phyloP scores from a whole-genome alignment of 2,329 filamentous ascomycete species.

The Cladobotryum mycophilum region DNA sequence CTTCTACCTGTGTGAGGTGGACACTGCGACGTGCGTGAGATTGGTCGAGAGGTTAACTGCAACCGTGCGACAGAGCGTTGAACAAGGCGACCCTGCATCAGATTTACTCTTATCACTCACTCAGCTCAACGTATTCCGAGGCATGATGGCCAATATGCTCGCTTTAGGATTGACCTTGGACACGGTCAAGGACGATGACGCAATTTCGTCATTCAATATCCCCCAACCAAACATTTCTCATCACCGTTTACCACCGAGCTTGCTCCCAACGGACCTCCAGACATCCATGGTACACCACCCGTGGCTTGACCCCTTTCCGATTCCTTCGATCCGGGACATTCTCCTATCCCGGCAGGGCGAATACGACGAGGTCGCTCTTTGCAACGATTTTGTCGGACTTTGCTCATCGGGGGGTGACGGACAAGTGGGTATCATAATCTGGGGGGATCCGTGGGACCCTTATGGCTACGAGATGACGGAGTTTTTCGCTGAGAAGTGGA shows the following conservation, averaged over 20 bases:
- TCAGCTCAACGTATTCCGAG: constrained; percentile 2
- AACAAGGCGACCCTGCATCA: not conserved
- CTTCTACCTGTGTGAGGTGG: too few species aligned
- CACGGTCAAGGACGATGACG: constrained; percentile 1
- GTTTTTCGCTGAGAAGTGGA: constrained; percentile 40
- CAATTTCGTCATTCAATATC: constrained; percentile 1
- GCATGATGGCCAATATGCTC: constrained; percentile 1
- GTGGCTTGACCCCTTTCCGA: not conserved
- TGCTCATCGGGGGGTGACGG: not conserved
- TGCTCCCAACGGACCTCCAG: not conserved
- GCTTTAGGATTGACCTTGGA: constrained; percentile 1
- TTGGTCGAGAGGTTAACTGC: too few species aligned
- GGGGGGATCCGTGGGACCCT: constrained; percentile 41
- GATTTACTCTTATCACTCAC: constrained; percentile 1
- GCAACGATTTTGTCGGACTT: not conserved
- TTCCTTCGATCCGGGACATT: not conserved
- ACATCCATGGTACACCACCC: not conserved
- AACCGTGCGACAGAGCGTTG: too few species aligned
- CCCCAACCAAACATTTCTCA: not conserved
- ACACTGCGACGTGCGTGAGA: too few species aligned
- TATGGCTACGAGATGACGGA: constrained; percentile 41
- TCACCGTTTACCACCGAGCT: not conserved
- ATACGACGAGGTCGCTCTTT: not conserved
- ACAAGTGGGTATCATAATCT: constrained; percentile 34
- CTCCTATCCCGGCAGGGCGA: not conserved